These are phyloP conservation scores for Pythium biforme DNA, from an alignment of 352 stramenopile species.

Conservation along the genomic window DNA sequence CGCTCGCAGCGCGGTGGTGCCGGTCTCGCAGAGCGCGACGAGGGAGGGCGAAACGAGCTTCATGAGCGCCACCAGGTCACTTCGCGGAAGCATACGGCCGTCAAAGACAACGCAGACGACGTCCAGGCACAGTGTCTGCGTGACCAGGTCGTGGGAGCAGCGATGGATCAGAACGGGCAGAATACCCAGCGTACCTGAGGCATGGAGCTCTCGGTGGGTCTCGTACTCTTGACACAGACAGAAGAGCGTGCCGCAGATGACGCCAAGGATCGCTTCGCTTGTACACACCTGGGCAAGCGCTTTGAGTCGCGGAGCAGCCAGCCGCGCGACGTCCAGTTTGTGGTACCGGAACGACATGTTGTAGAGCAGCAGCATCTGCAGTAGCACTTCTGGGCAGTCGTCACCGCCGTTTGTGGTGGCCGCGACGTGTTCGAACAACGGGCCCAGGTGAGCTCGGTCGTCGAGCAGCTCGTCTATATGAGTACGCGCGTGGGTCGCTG, in stretches of 20 bases:
- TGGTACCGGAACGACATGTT: slow-evolving; percentile 73
- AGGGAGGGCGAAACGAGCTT: slow-evolving; percentile 44
- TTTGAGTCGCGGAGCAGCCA: slow-evolving; percentile 37
- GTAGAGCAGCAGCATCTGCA: slow-evolving; percentile 72
- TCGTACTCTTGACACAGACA: slow-evolving; percentile 66
- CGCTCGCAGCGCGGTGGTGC: slow-evolving; percentile 29
- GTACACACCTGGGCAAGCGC: slow-evolving; percentile 23
- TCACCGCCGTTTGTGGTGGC: slow-evolving; percentile 31
- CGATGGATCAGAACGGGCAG: slow-evolving; percentile 40
- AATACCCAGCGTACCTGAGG: slow-evolving; percentile 30
- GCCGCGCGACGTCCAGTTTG: slow-evolving; percentile 45
- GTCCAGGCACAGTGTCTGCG: slow-evolving; percentile 56
- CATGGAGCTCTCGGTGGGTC: slow-evolving; percentile 45
- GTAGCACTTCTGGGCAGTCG: slow-evolving; percentile 45
- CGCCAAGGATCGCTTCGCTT: slow-evolving; percentile 28
- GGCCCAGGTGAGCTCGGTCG: slow-evolving; percentile 39
- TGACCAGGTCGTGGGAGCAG: slow-evolving; percentile 33
- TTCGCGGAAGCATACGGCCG: slow-evolving; percentile 37
- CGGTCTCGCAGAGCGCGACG: slow-evolving; percentile 38
- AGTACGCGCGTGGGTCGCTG: background rate
- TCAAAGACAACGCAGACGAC: slow-evolving; percentile 69
- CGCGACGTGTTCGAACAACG: slow-evolving; percentile 49
- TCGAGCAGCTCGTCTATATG: slow-evolving; percentile 51
- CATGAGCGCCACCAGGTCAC: slow-evolving; percentile 42
- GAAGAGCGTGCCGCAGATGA: slow-evolving; percentile 58